Conservation (phyloP, 176 grass and related monocot genomes). For the Alloteropsis semialata region DNA sequence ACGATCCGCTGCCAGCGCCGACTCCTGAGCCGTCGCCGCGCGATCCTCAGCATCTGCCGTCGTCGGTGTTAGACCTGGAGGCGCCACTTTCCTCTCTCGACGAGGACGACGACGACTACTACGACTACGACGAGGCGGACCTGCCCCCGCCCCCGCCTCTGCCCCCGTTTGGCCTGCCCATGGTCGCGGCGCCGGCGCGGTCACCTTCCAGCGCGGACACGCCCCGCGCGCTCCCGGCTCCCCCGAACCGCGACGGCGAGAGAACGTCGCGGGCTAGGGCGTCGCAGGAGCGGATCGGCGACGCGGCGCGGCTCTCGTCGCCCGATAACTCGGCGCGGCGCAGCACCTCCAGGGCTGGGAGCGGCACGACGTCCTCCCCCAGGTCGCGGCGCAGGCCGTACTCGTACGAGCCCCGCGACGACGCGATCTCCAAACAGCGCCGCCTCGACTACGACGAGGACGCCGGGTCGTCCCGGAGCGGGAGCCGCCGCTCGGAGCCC, state of each 20-base stretch:
- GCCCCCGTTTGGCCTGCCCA: background rate
- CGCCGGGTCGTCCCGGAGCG: background rate
- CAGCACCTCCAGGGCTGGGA: background rate
- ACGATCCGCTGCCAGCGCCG: background rate
- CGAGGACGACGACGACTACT: background rate
- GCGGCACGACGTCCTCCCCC: background rate
- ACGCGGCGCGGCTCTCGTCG: background rate
- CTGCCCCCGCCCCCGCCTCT: background rate
- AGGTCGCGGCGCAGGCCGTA: background rate
- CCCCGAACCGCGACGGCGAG: background rate
- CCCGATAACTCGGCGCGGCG: background rate
- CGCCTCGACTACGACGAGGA: background rate
- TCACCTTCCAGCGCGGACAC: background rate
- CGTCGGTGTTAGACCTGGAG: conserved; percentile 17
- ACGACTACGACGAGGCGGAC: background rate
- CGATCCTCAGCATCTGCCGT: background rate
- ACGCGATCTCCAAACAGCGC: background rate
- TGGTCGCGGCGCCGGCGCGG: background rate
- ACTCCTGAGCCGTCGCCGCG: background rate
- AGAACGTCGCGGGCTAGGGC: background rate
- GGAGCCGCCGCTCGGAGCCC: background rate
- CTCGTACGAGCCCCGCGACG: background rate
- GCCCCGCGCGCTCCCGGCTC: background rate
- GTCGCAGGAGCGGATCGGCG: background rate
- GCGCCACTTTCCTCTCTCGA: conserved; percentile 11